A percentile compares a stretch with the other conserved stretches of the same genome.
phyloP scores from a whole-genome alignment of 768 basidiomycete species.

The Leccinum truebloodii region DNA sequence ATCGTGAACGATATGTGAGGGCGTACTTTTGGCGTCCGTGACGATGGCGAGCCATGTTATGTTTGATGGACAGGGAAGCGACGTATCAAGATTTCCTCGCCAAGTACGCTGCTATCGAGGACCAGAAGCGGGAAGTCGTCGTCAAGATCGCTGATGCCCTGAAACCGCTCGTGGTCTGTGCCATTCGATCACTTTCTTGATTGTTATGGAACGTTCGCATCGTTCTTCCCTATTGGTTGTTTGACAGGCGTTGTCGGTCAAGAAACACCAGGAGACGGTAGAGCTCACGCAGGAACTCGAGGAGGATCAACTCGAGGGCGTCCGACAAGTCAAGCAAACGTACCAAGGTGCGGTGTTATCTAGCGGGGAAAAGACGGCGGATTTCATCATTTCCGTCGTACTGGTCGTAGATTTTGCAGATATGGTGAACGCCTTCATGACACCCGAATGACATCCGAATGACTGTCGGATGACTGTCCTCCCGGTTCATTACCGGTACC shows the following conservation, averaged over 20 bases:
- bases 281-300: conserved; percentile 24
- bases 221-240: background rate
- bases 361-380: background rate
- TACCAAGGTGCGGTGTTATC: conserved; percentile 20
- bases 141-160: conserved; percentile 27
- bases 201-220: background rate
- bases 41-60: background rate
- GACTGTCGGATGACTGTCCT: conserved; percentile 2
- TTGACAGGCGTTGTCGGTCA: conserved; percentile 27
- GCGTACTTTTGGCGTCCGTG: conserved; percentile 8
- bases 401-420: conserved; percentile 17
- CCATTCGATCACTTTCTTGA: background rate
- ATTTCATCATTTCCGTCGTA: background rate
- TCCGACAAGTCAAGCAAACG: conserved; percentile 21
- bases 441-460: background rate
- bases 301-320: conserved; percentile 24
- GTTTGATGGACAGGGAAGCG: conserved; percentile 21
- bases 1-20: conserved; percentile 30
- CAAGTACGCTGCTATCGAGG: conserved; percentile 26
- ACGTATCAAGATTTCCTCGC: conserved; percentile 29
- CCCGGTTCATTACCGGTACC: background rate
- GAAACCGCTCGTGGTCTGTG: conserved; percentile 28
- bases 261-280: conserved; percentile 29
- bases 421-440: conserved; percentile 25
- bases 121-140: conserved; percentile 29